Evolutionary conservation across 2,329 filamentous ascomycete species (phyloP).

Genomic region (Venturia oleaginea): DNA sequence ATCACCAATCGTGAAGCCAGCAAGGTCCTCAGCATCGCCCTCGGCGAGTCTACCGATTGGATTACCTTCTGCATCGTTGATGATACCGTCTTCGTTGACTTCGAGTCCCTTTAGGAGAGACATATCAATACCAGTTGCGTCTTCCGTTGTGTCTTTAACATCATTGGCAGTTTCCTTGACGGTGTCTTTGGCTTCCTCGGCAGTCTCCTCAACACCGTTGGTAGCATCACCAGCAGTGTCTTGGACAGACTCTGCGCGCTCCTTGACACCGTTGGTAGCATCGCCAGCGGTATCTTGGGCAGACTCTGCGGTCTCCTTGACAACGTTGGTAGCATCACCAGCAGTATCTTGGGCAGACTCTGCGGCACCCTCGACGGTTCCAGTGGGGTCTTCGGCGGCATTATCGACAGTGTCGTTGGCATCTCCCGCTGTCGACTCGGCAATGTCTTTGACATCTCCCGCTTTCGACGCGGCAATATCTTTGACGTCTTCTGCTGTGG

Average conservation of each 20-base stretch:
- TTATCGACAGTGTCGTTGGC: conserved; percentile 22
- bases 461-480: conserved; percentile 16
- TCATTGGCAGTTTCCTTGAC: conserved; percentile 23
- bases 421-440: conserved; percentile 21
- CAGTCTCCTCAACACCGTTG: conserved; percentile 17
- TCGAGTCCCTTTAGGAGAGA: conserved; percentile 41
- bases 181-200: conserved; percentile 18
- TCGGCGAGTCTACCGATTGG: conserved; percentile 40
- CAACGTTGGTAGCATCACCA: conserved; percentile 22
- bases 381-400: conserved; percentile 21
- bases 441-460: conserved; percentile 18
- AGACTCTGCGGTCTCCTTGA: conserved; percentile 17
- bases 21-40: conserved; percentile 44
- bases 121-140: conserved; percentile 25
- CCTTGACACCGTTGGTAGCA: conserved; percentile 20
- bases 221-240: conserved; percentile 17
- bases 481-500: conserved; percentile 24
- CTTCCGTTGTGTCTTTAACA: conserved; percentile 21
- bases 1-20: conserved; percentile 43
- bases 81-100: conserved; percentile 45
- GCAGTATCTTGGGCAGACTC: conserved; percentile 23
- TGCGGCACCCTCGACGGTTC: conserved; percentile 17
- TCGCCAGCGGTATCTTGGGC: conserved; percentile 24
- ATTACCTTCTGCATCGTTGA: conserved; percentile 43
- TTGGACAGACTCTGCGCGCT: conserved; percentile 21